phyloP scores from a whole-genome alignment of 257 asterid genomes.

The Cinchona pubescens region DNA sequence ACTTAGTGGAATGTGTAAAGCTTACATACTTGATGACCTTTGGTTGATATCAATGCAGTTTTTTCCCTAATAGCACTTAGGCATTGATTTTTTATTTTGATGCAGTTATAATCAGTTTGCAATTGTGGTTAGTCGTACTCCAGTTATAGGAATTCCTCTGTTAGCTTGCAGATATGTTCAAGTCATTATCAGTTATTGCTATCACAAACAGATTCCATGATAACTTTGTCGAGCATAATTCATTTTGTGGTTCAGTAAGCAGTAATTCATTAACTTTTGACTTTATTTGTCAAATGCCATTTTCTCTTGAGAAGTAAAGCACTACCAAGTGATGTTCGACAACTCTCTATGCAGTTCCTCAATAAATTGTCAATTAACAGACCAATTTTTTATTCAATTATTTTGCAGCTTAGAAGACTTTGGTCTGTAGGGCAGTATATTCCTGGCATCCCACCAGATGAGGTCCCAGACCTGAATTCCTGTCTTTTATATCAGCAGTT shows the following conservation, averaged over 20 bases:
- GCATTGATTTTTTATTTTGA: neutral
- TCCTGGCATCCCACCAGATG: conserved; percentile 89
- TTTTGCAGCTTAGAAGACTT: conserved; percentile 77
- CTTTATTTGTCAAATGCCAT: neutral
- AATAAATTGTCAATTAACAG: conserved; percentile 16
- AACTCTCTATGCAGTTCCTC: neutral
- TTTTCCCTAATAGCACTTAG: neutral
- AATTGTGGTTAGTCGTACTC: neutral
- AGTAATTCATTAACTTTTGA: neutral
- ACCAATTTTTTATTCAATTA: conserved; percentile 19
- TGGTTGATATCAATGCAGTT: too few species aligned
- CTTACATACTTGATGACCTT: neutral
- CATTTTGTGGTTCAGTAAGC: conserved; percentile 4
- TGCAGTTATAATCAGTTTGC: neutral
- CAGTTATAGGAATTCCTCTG: neutral
- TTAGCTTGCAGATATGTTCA: neutral
- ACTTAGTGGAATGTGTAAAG: neutral
- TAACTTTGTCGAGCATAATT: neutral
- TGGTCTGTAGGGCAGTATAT: conserved; percentile 91
- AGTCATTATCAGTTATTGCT: neutral
- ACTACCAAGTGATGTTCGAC: neutral
- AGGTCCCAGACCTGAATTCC: conserved; percentile 80
- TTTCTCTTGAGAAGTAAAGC: neutral
- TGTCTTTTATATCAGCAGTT: conserved; percentile 93
- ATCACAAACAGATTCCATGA: neutral